A percentile compares a stretch with the other conserved stretches of the same genome.
phyloP scores from a whole-genome alignment of 345 rosid species.

The Gossypium arboreum region DNA sequence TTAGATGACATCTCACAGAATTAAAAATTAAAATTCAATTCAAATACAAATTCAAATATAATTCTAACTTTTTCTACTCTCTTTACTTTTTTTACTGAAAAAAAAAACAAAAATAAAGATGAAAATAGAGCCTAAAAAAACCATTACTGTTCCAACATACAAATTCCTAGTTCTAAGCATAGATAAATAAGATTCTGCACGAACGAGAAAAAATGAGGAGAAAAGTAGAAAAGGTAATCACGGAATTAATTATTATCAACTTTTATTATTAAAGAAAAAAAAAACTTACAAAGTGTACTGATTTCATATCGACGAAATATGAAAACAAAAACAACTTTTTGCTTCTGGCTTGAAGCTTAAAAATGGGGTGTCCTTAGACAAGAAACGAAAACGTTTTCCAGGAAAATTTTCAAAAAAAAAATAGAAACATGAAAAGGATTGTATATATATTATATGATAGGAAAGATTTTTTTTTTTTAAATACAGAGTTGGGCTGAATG shows the following conservation, averaged over 20 bases:
- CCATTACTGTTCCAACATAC: background rate
- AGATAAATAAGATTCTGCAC: background rate
- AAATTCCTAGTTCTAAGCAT: background rate
- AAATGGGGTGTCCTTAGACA: background rate
- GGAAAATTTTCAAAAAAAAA: background rate
- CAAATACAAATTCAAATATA: no score
- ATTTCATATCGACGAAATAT: background rate
- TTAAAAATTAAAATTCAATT: background rate
- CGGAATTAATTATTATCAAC: background rate
- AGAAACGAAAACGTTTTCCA: background rate
- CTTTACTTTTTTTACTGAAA: no score
- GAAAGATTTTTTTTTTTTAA: no score
- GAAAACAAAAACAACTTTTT: background rate
- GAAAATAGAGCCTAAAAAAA: background rate
- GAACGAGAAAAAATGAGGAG: background rate
- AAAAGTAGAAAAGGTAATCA: background rate
- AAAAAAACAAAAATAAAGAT: background rate
- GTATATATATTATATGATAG: no score
- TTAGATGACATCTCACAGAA: background rate
- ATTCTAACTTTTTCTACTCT: no score
- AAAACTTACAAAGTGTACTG: slow-evolving; percentile 10
- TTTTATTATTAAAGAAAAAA: background rate
- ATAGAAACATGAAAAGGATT: background rate
- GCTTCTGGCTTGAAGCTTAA: background rate
- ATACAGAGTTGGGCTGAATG: background rate